Conservation (phyloP, 768 basidiomycete genomes). For the Asterophora lycoperdoides region DNA sequence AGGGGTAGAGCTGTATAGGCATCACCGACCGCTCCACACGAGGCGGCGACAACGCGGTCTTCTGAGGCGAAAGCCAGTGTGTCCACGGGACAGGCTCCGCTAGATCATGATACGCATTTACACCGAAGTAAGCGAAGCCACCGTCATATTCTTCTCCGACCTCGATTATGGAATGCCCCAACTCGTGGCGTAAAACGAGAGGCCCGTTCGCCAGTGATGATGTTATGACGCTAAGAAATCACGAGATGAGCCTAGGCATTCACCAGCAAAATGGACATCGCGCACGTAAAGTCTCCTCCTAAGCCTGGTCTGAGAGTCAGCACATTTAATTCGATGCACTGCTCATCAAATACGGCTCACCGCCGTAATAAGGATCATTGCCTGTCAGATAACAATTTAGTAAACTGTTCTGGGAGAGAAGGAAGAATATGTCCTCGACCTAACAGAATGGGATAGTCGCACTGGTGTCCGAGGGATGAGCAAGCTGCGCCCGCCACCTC, state of each 20-base stretch:
- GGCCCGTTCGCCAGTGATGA: slow-evolving; percentile 71
- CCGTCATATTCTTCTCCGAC: slow-evolving; percentile 86
- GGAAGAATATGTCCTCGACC: slow-evolving; percentile 35
- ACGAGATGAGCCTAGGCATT: background rate
- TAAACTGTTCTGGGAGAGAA: background rate
- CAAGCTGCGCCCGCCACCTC: slow-evolving; percentile 69
- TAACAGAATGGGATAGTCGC: slow-evolving; percentile 72
- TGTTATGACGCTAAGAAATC: slow-evolving; percentile 56
- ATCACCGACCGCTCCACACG: slow-evolving; percentile 67
- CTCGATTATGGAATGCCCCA: slow-evolving; percentile 74
- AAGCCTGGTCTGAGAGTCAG: slow-evolving; percentile 41
- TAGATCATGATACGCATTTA: slow-evolving; percentile 51
- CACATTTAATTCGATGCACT: background rate
- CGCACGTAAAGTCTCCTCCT: slow-evolving; percentile 77
- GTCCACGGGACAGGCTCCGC: slow-evolving; percentile 53
- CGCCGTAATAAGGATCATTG: slow-evolving; percentile 78
- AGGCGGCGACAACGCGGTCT: slow-evolving; percentile 13
- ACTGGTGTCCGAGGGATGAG: slow-evolving; percentile 53
- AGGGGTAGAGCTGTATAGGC: slow-evolving; percentile 72
- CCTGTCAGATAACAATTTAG: slow-evolving; percentile 32
- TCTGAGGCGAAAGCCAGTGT: slow-evolving; percentile 57
- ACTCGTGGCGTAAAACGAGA: slow-evolving; percentile 72
- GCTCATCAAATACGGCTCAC: slow-evolving; percentile 30
- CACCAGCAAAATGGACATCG: background rate
- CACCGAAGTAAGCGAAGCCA: slow-evolving; percentile 67